phyloP scores from a whole-genome alignment of 2,329 filamentous ascomycete species.

The Botrytis sinoallii region DNA sequence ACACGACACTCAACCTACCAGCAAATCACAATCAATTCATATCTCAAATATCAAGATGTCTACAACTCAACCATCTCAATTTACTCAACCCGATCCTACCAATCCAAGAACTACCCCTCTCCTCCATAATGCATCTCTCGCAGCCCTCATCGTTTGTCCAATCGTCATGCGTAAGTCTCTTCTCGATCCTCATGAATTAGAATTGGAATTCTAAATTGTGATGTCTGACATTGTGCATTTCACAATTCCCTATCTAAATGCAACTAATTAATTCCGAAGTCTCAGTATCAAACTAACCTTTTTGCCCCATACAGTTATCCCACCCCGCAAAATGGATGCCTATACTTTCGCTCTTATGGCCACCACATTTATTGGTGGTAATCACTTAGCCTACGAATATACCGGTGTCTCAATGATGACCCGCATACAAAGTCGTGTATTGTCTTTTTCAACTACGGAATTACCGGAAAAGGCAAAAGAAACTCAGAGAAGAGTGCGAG shows the following conservation, averaged over 20 bases:
- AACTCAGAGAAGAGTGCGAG: conserved; percentile 28
- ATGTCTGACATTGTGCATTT: background rate
- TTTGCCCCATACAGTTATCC: conserved; percentile 41
- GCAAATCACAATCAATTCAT: background rate
- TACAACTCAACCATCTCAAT: background rate
- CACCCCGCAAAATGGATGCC: conserved; percentile 59
- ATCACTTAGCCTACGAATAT: conserved; percentile 35
- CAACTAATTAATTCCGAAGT: background rate
- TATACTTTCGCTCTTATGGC: conserved; percentile 54
- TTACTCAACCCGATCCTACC: conserved; percentile 3
- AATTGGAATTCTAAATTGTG: background rate
- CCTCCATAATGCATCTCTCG: conserved; percentile 40
- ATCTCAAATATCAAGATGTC: background rate
- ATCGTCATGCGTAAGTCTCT: conserved; percentile 42
- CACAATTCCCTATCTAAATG: background rate
- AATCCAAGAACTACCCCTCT: conserved; percentile 19
- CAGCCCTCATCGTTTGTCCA: conserved; percentile 51
- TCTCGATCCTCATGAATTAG: background rate
- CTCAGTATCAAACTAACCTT: background rate
- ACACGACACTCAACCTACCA: background rate
- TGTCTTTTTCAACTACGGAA: background rate
- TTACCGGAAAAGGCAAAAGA: conserved; percentile 31
- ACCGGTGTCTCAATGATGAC: conserved; percentile 33
- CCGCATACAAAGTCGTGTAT: conserved; percentile 19
- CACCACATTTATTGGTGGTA: conserved; percentile 36